These are phyloP conservation scores for Grosmannia penicillata DNA, from an alignment of 2,329 filamentous ascomycete species.

Conservation along the genomic window DNA sequence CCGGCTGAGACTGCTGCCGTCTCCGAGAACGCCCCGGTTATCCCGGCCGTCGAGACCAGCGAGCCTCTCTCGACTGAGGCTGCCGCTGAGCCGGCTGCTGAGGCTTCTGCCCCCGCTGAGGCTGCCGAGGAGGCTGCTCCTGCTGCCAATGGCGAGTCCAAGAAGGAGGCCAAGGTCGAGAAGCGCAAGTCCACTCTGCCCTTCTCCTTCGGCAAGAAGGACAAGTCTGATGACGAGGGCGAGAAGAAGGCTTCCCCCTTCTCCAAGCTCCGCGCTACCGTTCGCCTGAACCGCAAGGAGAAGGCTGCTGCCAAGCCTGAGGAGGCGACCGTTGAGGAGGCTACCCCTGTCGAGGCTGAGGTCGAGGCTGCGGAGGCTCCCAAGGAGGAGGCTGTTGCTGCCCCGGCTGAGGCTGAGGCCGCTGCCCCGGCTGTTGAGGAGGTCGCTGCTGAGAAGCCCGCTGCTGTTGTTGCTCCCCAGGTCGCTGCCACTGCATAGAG, in stretches of 20 bases:
- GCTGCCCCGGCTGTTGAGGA: conserved; percentile 23
- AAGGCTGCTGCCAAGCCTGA: conserved; percentile 14
- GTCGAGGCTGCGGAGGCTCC: conserved; percentile 15
- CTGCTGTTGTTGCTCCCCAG: conserved; percentile 23
- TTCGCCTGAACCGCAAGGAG: conserved; percentile 30
- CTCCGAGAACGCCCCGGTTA: conserved; percentile 40
- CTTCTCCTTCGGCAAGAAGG: conserved; percentile 64
- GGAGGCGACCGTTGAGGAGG: conserved; percentile 15
- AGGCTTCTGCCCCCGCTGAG: conserved; percentile 16
- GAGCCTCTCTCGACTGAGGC: conserved; percentile 42
- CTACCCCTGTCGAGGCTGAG: conserved; percentile 15
- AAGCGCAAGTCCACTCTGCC: conserved; percentile 71
- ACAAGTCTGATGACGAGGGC: conserved; percentile 51
- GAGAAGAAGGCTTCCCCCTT: conserved; percentile 45
- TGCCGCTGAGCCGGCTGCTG: conserved; percentile 27
- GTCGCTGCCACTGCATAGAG: conserved; percentile 38
- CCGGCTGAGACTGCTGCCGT: conserved; percentile 23
- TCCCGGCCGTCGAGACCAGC: conserved; percentile 42
- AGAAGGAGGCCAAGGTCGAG: conserved; percentile 50
- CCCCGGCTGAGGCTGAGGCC: conserved; percentile 14
- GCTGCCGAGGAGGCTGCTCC: conserved; percentile 25
- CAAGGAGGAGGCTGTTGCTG: conserved; percentile 15
- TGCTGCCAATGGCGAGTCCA: conserved; percentile 36
- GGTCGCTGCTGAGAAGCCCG: conserved; percentile 19
- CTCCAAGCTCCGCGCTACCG: conserved; percentile 45